Conservation (phyloP, 2,329 filamentous ascomycete species). For the Trichoderma cornu-damae region DNA sequence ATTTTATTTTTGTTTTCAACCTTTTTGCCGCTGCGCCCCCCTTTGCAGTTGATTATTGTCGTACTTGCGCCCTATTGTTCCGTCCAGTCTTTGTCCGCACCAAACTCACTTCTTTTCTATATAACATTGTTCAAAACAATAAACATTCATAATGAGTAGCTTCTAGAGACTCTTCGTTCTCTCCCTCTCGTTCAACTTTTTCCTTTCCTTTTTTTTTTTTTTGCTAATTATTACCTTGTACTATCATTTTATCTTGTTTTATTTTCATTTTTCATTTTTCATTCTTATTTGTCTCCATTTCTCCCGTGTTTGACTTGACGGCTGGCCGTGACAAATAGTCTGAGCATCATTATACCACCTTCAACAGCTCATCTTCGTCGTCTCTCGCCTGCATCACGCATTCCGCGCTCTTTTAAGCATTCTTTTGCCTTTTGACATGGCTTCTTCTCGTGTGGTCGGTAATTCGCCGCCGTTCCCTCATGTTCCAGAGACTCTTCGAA, state of each 20-base stretch:
- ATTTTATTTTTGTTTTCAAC: too few relatives aligned
- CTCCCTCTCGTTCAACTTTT: not conserved
- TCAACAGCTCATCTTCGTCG: not conserved
- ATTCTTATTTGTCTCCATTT: not conserved
- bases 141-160: not conserved
- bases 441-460: conserved; percentile 33
- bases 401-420: too few relatives aligned
- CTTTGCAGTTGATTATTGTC: conserved; percentile 4
- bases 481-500: conserved; percentile 36
- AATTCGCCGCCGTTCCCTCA: conserved; percentile 32
- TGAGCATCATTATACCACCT: conserved; percentile 18
- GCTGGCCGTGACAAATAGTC: conserved; percentile 17
- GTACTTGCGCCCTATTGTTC: conserved; percentile 5
- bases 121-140: not conserved
- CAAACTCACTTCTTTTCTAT: not conserved
- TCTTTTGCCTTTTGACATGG: conserved; percentile 23
- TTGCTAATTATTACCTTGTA: not conserved
- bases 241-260: not conserved
- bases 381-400: conserved; percentile 27
- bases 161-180: not conserved
- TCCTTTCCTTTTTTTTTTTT: not conserved
- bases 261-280: not conserved
- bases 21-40: too few relatives aligned
- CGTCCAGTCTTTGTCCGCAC: not conserved
- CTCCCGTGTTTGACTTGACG: too few relatives aligned